Percentiles rank a stretch among this genome's conserved stretches.
These are phyloP conservation scores for Ceriops decandra DNA, from an alignment of 345 rosid species.

Conservation along the genomic window DNA sequence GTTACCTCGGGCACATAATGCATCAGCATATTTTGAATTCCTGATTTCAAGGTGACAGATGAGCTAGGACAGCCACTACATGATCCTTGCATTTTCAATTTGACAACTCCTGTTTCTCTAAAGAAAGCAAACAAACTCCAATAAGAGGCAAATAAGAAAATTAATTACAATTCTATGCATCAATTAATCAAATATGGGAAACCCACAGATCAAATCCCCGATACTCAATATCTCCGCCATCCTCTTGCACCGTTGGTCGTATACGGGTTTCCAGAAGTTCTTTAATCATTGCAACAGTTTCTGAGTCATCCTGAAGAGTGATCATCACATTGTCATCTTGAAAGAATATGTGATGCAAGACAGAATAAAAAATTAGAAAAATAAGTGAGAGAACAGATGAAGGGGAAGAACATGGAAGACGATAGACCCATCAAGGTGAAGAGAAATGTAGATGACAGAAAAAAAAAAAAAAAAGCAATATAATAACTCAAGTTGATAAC, in stretches of 20 bases:
- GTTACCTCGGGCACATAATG: conserved; percentile 95
- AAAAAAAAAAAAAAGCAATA: no score
- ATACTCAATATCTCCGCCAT: conserved; percentile 96
- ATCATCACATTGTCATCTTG: not conserved
- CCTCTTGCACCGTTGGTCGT: conserved; percentile 97
- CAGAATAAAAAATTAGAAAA: not conserved
- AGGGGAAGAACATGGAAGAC: conserved; percentile 25
- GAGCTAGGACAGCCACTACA: conserved; percentile 99
- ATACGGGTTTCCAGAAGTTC: conserved; percentile 95
- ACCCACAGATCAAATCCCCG: conserved; percentile 76
- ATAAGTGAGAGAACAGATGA: conserved; percentile 22
- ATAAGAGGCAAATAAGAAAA: conserved; percentile 6
- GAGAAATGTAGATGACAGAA: no score
- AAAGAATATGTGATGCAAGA: not conserved
- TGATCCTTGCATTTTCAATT: conserved; percentile 95
- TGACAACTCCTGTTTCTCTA: conserved; percentile 88
- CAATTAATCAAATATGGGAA: conserved; percentile 12
- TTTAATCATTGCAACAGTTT: conserved; percentile 95
- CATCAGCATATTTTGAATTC: conserved; percentile 98
- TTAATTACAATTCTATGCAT: not conserved
- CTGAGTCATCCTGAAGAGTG: conserved; percentile 82
- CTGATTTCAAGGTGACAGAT: conserved; percentile 94
- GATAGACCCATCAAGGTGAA: no score
- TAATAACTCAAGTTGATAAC: no score
- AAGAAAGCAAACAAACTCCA: conserved; percentile 18